phyloP scores from a whole-genome alignment of 164 flowering plant genomes.

The Umbellularia californica region DNA sequence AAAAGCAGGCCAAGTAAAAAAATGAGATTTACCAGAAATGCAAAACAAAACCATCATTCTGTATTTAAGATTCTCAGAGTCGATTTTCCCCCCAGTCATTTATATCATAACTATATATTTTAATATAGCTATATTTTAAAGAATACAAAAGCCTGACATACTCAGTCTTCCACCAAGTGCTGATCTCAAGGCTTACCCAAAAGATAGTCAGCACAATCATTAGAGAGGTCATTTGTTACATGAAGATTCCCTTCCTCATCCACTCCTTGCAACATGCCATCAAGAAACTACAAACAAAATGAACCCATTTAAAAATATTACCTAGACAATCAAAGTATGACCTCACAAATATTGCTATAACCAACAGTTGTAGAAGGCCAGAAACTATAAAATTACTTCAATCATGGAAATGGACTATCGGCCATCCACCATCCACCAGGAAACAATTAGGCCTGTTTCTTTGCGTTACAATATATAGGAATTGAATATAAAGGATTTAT shows the following conservation, averaged over 20 bases:
- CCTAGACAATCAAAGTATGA: not conserved
- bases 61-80: not conserved
- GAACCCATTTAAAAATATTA: not conserved
- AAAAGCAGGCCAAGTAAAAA: not conserved
- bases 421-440: not conserved
- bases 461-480: not conserved
- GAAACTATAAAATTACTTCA: not conserved
- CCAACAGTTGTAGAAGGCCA: not conserved
- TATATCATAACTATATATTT: not conserved
- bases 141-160: not conserved
- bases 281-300: slow-evolving; percentile 33
- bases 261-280: slow-evolving; percentile 41
- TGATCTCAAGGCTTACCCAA: slow-evolving; percentile 34
- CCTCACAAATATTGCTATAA: not conserved
- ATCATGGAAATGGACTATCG: not conserved
- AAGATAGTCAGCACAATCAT: slow-evolving; percentile 51
- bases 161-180: not conserved
- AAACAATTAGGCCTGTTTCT: not conserved
- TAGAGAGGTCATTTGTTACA: slow-evolving; percentile 34
- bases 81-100: no score
- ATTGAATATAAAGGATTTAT: not conserved
- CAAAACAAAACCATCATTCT: not conserved
- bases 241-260: slow-evolving; percentile 38
- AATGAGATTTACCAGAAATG: not conserved
- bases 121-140: no score